Base-by-base conservation (phyloP, 768 basidiomycete genomes). In the Amanita polypyramis region DNA sequence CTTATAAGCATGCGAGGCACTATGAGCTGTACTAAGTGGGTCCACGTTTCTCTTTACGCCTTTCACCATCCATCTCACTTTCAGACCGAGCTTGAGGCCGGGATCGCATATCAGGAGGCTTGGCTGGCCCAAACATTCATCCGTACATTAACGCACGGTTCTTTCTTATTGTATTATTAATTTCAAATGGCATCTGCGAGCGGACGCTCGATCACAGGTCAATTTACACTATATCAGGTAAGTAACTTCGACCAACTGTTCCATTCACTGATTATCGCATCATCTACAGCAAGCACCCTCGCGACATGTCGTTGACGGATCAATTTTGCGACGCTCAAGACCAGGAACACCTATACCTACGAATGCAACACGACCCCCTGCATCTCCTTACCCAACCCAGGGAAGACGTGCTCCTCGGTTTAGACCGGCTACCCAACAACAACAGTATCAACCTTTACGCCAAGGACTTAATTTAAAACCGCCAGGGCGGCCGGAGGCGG, bases 101-200 rank as follows among this genome's bases (percentile, higher is more conserved):
- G 43, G 15, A 44, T 33, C 29, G 17, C 43, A 32, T n/a, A 44
- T 9, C 15, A 44, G 19, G 27, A 44, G 30, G 12, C 19, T 29
- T 44, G 43, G 43, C 32, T 11, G 32, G 43, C 12, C 43, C 43
- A 44, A 40, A 12, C 39, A 9, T 21, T 40, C 39, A 40, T 21
- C 15, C 11, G 15, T 14, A 35, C 15, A 40, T 27, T 19, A 40
- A 21, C 20, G 21, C 39, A 19, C 23, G n/a, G 23, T 10, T 17
- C 17, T 43, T 30, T 30, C 11, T 25, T 15, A 17, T 43, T 43
- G 27, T 30, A 20, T 9, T n/a, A 41, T n/a, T 15, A 27, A 30
- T 43, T 43, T 20, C 43, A 19, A 34, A 43, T 43, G 43, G 32
- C 43, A 43, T 34, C 43, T 43, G 19, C 43, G 11, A 43, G 30